Conservation (phyloP, 441 rosid genomes). For the Viola pubescens region DNA sequence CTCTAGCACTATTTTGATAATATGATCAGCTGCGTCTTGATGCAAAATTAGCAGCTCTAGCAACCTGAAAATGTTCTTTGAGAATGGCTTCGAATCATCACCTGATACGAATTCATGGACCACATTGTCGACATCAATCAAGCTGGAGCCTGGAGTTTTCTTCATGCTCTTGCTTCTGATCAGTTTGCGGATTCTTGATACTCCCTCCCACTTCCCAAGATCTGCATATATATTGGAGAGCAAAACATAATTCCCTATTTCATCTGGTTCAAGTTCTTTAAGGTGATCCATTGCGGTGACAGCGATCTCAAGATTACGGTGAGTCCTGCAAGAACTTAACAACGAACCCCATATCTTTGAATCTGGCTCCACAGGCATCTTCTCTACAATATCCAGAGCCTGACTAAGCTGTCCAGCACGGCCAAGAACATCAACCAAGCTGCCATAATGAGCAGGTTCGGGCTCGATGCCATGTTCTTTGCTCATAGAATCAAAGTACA, state of each 20-base stretch:
- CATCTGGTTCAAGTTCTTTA: conserved; percentile 47
- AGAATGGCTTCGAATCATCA: conserved; percentile 38
- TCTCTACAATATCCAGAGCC: conserved; percentile 31
- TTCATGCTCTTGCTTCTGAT: conserved; percentile 36
- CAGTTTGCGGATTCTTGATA: conserved; percentile 35
- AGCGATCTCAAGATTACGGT: conserved; percentile 42
- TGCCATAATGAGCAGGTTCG: conserved; percentile 47
- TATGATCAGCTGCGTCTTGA: conserved; percentile 11
- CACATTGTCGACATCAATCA: conserved; percentile 39
- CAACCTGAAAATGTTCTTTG: conserved; percentile 29
- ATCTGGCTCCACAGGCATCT: conserved; percentile 49
- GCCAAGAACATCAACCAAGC: conserved; percentile 46
- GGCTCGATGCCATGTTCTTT: conserved; percentile 32
- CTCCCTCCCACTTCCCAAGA: conserved; percentile 44
- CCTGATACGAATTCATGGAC: conserved; percentile 52
- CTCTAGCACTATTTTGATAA: conserved; percentile 12
- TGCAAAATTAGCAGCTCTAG: conserved; percentile 30
- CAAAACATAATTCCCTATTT: conserved; percentile 41
- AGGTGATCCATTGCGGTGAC: conserved; percentile 41
- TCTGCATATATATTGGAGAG: conserved; percentile 52
- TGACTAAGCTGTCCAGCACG: conserved; percentile 34
- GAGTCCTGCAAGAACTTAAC: conserved; percentile 43
- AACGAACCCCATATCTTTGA: conserved; percentile 52
- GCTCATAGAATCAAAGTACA: conserved; percentile 41
- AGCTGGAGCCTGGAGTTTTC: conserved; percentile 52